Percentiles rank a stretch among this genome's conserved stretches.
Conservation (phyloP, 148 eudicot species). For the Pharnaceum exiguum region DNA sequence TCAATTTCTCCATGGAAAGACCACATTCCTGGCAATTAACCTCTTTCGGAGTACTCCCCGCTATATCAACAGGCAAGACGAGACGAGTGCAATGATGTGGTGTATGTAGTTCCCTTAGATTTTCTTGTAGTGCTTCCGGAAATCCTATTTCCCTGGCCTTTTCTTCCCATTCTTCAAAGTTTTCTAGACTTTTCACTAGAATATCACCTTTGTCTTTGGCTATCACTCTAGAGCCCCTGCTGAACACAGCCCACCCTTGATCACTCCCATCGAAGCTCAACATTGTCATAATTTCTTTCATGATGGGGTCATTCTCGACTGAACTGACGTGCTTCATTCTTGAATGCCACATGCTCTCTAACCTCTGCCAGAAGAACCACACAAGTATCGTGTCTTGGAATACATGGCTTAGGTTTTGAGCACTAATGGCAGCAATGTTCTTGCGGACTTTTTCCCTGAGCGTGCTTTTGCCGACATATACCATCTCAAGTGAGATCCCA, state of each 20-base stretch:
- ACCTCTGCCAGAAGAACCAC: constrained; percentile 49
- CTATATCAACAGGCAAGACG: constrained; percentile 54
- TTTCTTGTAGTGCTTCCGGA: constrained; percentile 36
- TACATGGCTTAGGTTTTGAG: constrained; percentile 28
- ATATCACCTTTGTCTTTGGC: constrained; percentile 50
- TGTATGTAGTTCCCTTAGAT: constrained; percentile 33
- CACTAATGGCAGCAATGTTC: constrained; percentile 28
- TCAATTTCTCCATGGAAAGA: constrained; percentile 52
- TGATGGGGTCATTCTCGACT: constrained; percentile 19
- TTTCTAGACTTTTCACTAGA: constrained; percentile 27
- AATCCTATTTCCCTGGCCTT: constrained; percentile 29
- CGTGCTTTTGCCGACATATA: constrained; percentile 43
- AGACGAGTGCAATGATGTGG: constrained; percentile 70
- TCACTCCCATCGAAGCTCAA: constrained; percentile 14
- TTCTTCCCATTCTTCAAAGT: constrained; percentile 35
- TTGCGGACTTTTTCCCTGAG: constrained; percentile 19
- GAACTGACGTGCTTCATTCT: constrained; percentile 19
- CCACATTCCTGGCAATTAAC: constrained; percentile 72
- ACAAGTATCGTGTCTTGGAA: constrained; percentile 31
- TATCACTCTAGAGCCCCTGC: constrained; percentile 48
- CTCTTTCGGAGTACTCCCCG: constrained; percentile 47
- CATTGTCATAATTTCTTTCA: constrained; percentile 29
- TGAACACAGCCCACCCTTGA: constrained; percentile 70
- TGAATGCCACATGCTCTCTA: constrained; percentile 52
- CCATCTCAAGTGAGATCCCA: constrained; percentile 38